Evolutionary conservation across 2,329 filamentous ascomycete genomes (phyloP).

Genomic region (Dactylellina parvicollis): DNA sequence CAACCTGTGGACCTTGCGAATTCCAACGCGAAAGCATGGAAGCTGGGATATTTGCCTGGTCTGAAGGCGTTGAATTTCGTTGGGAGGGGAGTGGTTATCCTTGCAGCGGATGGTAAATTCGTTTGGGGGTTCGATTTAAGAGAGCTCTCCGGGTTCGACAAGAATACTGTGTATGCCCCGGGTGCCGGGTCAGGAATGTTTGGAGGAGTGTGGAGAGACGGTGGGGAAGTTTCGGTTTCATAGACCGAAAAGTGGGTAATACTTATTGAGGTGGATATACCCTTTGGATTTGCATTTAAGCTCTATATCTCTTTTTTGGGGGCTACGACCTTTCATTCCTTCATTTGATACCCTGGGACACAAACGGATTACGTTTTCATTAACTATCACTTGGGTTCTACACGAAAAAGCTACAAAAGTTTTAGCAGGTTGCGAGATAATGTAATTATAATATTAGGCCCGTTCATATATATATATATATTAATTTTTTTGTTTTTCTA

Average conservation of each 20-base stretch:
- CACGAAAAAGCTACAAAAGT: conserved; percentile 15
- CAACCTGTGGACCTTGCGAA: conserved; percentile 12
- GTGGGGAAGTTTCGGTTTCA: conserved; percentile 33
- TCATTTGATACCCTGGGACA: conserved; percentile 40
- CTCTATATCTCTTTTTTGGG: background rate
- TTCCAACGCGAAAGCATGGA: conserved; percentile 54
- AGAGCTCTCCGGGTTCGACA: conserved; percentile 46
- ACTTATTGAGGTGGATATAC: background rate
- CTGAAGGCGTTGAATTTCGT: conserved; percentile 56
- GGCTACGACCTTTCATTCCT: background rate
- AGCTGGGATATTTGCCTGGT: conserved; percentile 54
- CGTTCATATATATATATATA: background rate
- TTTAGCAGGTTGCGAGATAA: conserved; percentile 31
- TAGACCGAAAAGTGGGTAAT: background rate
- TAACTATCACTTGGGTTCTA: conserved; percentile 9
- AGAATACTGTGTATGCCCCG: conserved; percentile 44
- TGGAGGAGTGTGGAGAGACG: conserved; percentile 37
- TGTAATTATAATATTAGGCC: conserved; percentile 19
- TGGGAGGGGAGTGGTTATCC: conserved; percentile 53
- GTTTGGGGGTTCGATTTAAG: conserved; percentile 55
- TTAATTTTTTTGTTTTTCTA: no score
- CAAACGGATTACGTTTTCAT: conserved; percentile 2
- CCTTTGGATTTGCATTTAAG: background rate
- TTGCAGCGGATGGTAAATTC: conserved; percentile 54
- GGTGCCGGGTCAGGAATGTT: conserved; percentile 28